phyloP scores from a whole-genome alignment of 768 basidiomycete species.

The Termitomyces sp. region DNA sequence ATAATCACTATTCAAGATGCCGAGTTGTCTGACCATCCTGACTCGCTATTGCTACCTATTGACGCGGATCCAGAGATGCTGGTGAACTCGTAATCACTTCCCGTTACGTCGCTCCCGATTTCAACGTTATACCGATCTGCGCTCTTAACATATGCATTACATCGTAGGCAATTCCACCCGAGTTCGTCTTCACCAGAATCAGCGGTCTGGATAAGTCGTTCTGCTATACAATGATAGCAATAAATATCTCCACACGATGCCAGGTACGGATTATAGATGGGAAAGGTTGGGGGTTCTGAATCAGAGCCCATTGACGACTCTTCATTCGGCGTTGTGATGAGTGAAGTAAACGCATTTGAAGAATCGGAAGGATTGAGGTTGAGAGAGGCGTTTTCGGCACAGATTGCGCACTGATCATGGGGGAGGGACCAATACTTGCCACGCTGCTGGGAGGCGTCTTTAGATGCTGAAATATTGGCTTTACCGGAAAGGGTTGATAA shows the following conservation, averaged over 20 bases:
- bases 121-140: slow-evolving; percentile 55
- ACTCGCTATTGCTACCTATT: slow-evolving; percentile 47
- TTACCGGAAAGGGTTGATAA: slow-evolving; percentile 26
- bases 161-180: slow-evolving; percentile 84
- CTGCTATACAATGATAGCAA: slow-evolving; percentile 91
- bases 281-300: slow-evolving; percentile 47
- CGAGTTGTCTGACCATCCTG: slow-evolving; percentile 31
- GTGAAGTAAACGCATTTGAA: slow-evolving; percentile 40
- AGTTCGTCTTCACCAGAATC: slow-evolving; percentile 55
- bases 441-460: slow-evolving; percentile 19
- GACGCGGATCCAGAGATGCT: slow-evolving; percentile 57
- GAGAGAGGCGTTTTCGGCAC: slow-evolving; percentile 69
- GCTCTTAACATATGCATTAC: slow-evolving; percentile 56
- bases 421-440: slow-evolving; percentile 73
- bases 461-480: slow-evolving; percentile 6
- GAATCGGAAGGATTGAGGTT: slow-evolving; percentile 52
- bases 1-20: not conserved
- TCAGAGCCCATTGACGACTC: slow-evolving; percentile 22
- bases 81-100: slow-evolving; percentile 60
- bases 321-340: slow-evolving; percentile 18
- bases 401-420: slow-evolving; percentile 83
- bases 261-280: slow-evolving; percentile 78
- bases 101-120: slow-evolving; percentile 30
- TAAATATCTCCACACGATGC: slow-evolving; percentile 83
- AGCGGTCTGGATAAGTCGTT: slow-evolving; percentile 68